These are phyloP conservation scores for Prunus fruticosa DNA, from an alignment of 306 rosid species.

Conservation along the genomic window DNA sequence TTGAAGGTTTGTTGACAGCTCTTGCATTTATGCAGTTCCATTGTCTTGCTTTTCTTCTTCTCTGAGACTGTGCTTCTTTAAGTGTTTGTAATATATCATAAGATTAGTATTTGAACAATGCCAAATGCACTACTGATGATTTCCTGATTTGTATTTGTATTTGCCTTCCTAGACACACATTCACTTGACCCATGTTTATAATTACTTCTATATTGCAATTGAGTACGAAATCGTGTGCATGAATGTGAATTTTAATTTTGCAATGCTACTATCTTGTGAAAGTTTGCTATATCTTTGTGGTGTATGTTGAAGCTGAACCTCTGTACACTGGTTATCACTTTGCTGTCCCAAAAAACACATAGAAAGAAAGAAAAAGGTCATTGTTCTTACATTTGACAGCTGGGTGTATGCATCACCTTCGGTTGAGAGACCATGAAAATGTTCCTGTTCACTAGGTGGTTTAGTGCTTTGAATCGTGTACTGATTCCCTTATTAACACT, in stretches of 20 bases:
- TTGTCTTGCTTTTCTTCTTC: too few relatives aligned
- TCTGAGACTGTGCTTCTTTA: neutral
- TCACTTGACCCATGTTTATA: neutral
- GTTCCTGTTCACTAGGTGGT: neutral
- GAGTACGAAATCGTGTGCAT: too few relatives aligned
- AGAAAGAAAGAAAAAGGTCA: neutral
- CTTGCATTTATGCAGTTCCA: neutral
- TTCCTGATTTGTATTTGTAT: neutral
- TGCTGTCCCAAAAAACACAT: neutral
- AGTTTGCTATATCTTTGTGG: neutral
- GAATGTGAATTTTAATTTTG: neutral
- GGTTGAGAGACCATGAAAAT: neutral
- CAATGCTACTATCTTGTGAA: neutral
- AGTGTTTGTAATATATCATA: neutral
- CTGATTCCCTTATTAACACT: neutral
- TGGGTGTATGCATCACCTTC: neutral
- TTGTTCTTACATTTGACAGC: neutral
- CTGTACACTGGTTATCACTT: neutral
- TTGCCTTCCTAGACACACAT: neutral
- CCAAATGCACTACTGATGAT: neutral
- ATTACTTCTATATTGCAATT: neutral
- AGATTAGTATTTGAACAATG: neutral
- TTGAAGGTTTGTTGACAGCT: constrained; percentile 60
- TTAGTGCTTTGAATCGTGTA: neutral
- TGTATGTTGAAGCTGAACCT: neutral